Base-by-base conservation (phyloP, 306 rosid species). In the Inga laurina region DNA sequence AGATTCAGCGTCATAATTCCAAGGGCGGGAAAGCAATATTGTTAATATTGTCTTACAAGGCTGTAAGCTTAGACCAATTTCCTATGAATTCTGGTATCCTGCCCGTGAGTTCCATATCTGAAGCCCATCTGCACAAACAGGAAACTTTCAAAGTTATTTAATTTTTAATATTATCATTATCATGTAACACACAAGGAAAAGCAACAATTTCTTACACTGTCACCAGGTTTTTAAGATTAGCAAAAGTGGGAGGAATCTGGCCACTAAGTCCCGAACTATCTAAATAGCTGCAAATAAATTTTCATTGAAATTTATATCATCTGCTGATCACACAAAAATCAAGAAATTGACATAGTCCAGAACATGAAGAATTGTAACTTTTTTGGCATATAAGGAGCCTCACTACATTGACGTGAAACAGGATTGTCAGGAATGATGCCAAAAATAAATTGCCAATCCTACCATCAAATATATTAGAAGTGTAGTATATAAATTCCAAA, bases 211-310 rank as follows among this genome's bases (percentile, higher is more conserved):
- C 91, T 94, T 91, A 92, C 98, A 93, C 30, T 78, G 6, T 75
- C 2, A 0, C 5, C 85, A 95, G 69, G 86, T 81, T 61, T 27
- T 4, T 85, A 4, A 95, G 88, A 56, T 83, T 80, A 39, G 93
- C 83, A 92, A 95, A 87, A 82, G 97, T 81, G 68, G 89, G 75
- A 79, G 97, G 98, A 86, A 95, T 89, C 81, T 87, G 87, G 34
- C 98, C 98, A 37, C 94, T 85, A 45, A 90, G 75, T 83, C 98
- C 98, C 5, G 91, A 87, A 80, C 98, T 95, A 87, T 83, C 92
- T n/a, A 90, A 10, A 78, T 92, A 93, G 74, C 97, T 93, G 91
- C 66, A 87, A 41, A 75, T 2, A 83, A 80, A 86, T 75, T 77
- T 79, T 70, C 7, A 69, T 35, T 49, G 73, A 76, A 71, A 84